Evolutionary conservation across 2,329 filamentous ascomycete genomes (phyloP).

Genomic region (Rutstroemia sp.): DNA sequence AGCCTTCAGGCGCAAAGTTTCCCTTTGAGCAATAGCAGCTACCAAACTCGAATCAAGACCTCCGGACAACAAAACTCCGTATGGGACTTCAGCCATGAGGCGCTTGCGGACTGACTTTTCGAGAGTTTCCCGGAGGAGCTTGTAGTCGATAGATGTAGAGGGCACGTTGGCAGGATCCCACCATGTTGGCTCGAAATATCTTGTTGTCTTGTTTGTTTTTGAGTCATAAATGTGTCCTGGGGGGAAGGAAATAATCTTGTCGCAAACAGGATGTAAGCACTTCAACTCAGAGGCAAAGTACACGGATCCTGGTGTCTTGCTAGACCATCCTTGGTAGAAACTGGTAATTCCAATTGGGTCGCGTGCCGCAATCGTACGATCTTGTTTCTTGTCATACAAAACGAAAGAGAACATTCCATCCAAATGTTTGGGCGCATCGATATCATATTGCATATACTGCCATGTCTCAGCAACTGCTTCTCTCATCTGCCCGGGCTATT

Average conservation of each 20-base stretch:
- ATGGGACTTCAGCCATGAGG: slow-evolving; percentile 97
- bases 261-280: slow-evolving; percentile 85
- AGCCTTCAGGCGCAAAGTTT: slow-evolving; percentile 72
- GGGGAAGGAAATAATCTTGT: slow-evolving; percentile 89
- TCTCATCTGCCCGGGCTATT: background rate
- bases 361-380: slow-evolving; percentile 87
- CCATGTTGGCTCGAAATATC: slow-evolving; percentile 91
- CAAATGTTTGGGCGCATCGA: slow-evolving; percentile 86
- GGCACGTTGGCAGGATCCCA: slow-evolving; percentile 79
- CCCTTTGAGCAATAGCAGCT: slow-evolving; percentile 89
- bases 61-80: slow-evolving; percentile 90
- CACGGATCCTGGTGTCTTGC: slow-evolving; percentile 70
- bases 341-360: slow-evolving; percentile 97
- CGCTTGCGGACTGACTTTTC: slow-evolving; percentile 93
- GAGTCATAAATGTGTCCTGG: slow-evolving; percentile 96
- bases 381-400: slow-evolving; percentile 88
- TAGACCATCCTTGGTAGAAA: slow-evolving; percentile 92
- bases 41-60: slow-evolving; percentile 94
- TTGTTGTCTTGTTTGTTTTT: slow-evolving; percentile 72
- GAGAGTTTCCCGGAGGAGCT: slow-evolving; percentile 69
- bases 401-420: slow-evolving; percentile 99
- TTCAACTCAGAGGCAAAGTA: slow-evolving; percentile 98
- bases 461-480: slow-evolving; percentile 10
- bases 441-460: slow-evolving; percentile 84
- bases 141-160: slow-evolving; percentile 73